Conservation (phyloP, 768 basidiomycete genomes). For the Mycena maculata region DNA sequence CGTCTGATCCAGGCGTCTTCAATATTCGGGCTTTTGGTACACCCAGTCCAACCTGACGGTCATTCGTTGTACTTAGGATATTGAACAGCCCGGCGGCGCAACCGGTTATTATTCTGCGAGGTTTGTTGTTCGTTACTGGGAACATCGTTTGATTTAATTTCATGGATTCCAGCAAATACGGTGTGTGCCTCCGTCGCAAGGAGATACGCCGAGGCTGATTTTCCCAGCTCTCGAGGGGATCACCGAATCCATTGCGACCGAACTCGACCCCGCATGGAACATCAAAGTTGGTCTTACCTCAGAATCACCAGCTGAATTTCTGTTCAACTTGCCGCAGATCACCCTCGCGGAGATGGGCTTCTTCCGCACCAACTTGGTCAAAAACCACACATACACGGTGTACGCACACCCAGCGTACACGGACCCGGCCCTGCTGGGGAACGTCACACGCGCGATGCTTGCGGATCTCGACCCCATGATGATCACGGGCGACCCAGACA, state of each 20-base stretch:
- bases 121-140: background rate
- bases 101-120: slow-evolving; percentile 19
- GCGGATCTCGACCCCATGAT: slow-evolving; percentile 2
- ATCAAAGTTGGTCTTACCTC: background rate
- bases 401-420: slow-evolving; percentile 17
- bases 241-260: slow-evolving; percentile 3
- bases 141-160: background rate
- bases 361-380: slow-evolving; percentile 22
- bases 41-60: background rate
- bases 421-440: slow-evolving; percentile 9
- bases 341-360: slow-evolving; percentile 26
- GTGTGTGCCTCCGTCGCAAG: background rate
- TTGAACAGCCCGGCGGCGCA: background rate
- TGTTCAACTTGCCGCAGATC: background rate
- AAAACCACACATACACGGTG: slow-evolving; percentile 15
- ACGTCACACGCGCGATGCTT: slow-evolving; percentile 14
- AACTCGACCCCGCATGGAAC: slow-evolving; percentile 19
- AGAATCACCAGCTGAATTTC: background rate
- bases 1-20: slow-evolving; percentile 23
- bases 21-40: slow-evolving; percentile 13
- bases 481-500: slow-evolving; percentile 23
- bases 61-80: background rate
- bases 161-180: slow-evolving; percentile 18
- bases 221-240: slow-evolving; percentile 12
- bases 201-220: background rate